Base-by-base conservation (phyloP, 257 asterid species). In the Solanum gracilifrons region DNA sequence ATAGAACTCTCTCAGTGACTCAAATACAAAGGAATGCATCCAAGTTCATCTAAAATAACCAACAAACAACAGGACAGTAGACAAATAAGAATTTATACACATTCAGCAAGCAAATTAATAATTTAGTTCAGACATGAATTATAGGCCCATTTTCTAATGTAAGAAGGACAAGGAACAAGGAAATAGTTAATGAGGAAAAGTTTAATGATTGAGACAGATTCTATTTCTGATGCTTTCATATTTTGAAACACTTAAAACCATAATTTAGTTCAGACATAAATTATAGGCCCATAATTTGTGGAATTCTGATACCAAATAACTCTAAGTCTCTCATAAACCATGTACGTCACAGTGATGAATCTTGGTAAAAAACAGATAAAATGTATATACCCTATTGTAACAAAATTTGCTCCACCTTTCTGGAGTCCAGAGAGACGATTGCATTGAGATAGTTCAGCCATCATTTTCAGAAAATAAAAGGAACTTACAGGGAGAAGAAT, bases 401-500 rank as follows among this genome's bases (percentile, higher is more conserved):
- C 60, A 76, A 25, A 76, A 36, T n/a, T 15, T 76, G 35, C 37
- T 79, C 64, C 66, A 3, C 37, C 62, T 79, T 79, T 25, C 66
- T 25, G 15, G 66, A 46, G 85, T 79, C 39, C 4, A 27, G 85
- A 43, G 66, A 79, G 68, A 79, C 10, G 9, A 43, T 7, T 15
- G 39, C 9, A 10, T 27, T 79, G 68, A 80, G 39, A 35, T 15
- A 46, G 29, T 66, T 36, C 20, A 37, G 41, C n/a, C 4, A 35
- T 27, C 16, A 71, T 31, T 43, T 76, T 82, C 21, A 85, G 84
- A 86, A 60, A 68, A 66, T n/a, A 32, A 33, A 76, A 85, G 77
- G 86, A 32, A 58, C 92, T 89, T 91, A 95, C 98, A 73, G 98
- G 98, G 88, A 95, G 94, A 91, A 95, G 95, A 90, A 94, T 89